Base-by-base conservation (phyloP, 2,329 filamentous ascomycete species). In the Rhinocladiella similis region DNA sequence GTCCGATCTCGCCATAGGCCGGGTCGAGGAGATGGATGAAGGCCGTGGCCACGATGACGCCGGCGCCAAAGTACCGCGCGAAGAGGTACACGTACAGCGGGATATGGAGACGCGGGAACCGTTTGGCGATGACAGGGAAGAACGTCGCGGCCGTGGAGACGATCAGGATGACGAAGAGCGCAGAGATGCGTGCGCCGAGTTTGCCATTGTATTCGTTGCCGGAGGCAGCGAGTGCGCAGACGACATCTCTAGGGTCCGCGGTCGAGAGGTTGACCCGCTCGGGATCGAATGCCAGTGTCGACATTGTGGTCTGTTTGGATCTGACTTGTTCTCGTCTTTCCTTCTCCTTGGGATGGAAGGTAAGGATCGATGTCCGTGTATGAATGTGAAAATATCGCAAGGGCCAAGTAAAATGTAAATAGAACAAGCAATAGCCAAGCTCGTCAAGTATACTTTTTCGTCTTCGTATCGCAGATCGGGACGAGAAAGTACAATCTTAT, bases 171-270 rank as follows among this genome's bases (percentile, higher is more conserved):
- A 79, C 75, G 59, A 78, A 78, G 50, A 78, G 64, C 19, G 77
- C 66, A 20, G 66, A 78, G 64, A 75, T 69, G 2, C 75, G 73
- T 1, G 70, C 72, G 7, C 76, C 76, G 1, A 78, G 59, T 3
- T 68, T 72, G 19, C 82, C 82, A 61, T 83, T 73, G 63, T 84
- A 84, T 18, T 83, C 77, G 62, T 83, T 84, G 1, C 64, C 68
- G 2, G 68, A 69, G 2, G 65, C 55, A 10, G 73, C 68, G 16
- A 84, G 64, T 66, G 77, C 83, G 66, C 82, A 85, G 63, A 82
- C 70, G 43, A 85, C 67, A 2, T 75, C 67, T 2, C 64, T 64
- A 1, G 72, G 69, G 62, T 78, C 75, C 10, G 69, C 75, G 1
- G 69, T 75, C 43, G 70, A 66, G 19, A 80, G 69, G 56, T 80